Conservation (phyloP, 2,329 filamentous ascomycete genomes). For the Domatiomyces globalis region DNA sequence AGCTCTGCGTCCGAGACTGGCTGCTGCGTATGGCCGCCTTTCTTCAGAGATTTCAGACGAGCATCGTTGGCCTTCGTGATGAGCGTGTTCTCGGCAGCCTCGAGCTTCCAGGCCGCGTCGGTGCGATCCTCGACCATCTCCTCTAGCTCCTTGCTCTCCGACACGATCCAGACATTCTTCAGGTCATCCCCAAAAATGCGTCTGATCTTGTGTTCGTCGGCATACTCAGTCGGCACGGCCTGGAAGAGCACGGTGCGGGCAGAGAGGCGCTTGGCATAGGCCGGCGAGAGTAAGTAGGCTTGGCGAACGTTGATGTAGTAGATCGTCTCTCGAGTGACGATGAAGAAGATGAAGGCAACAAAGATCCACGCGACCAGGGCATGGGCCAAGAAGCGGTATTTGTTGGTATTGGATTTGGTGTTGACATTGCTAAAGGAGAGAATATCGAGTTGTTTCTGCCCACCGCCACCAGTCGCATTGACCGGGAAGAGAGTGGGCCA, state of each 20-base stretch:
- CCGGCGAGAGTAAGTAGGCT: conserved; percentile 74
- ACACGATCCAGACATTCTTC: conserved; percentile 70
- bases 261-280: conserved; percentile 73
- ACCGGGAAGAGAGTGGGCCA: conserved; percentile 83
- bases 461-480: conserved; percentile 66
- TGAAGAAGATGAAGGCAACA: conserved; percentile 74
- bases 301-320: conserved; percentile 89
- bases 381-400: conserved; percentile 65
- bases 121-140: conserved; percentile 72
- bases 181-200: conserved; percentile 72
- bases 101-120: conserved; percentile 64
- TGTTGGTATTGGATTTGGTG: conserved; percentile 33
- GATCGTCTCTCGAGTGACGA: conserved; percentile 73
- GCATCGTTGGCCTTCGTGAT: conserved; percentile 64
- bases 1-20: conserved; percentile 17
- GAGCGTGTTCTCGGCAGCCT: conserved; percentile 73
- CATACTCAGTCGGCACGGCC: conserved; percentile 64
- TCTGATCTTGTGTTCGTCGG: conserved; percentile 61
- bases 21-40: conserved; percentile 28
- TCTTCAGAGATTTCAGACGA: conserved; percentile 52
- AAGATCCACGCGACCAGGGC: conserved; percentile 69
- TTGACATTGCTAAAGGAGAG: conserved; percentile 66
- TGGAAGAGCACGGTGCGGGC: conserved; percentile 83
- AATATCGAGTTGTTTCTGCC: conserved; percentile 53
- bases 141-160: conserved; percentile 61